Base-by-base conservation (phyloP, 2,329 filamentous ascomycete genomes). In the Eutypa lata region DNA sequence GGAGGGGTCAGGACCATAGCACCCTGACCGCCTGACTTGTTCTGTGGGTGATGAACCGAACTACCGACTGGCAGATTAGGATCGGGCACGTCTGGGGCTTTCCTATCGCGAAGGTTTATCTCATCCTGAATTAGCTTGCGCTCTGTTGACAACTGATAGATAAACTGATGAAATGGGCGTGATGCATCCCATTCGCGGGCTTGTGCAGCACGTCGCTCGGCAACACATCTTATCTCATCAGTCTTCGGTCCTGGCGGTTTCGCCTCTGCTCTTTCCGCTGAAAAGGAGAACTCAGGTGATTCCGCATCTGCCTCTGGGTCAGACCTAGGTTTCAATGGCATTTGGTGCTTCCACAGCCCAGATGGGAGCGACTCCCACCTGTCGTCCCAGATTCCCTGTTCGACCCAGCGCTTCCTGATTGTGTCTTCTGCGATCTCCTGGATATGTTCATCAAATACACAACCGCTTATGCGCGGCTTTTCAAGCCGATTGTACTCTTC, bases 301-400 rank as follows among this genome's bases (percentile, higher is more conserved):
- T 35, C 31, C 8, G 31, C 7, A 8, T 35, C 31, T 8, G 31
- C 7, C 31, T 35, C 31, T 14, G 14, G 31, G 8, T 35, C 31
- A 35, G 14, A 8, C 3, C 45, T 33, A 7, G 5, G 14, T 6
- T 44, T 11, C 3, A 45, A 26, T 2, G 51, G 53, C 7, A 52
- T 26, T 40, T 60, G 47, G 28, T 60, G 58, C 47, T 58, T 58
- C 58, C 58, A 58, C 1, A n/a, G n/a, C n/a, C n/a, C n/a, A n/a
- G n/a, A n/a, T n/a, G n/a, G n/a, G n/a, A 7, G 8, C 2, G 2
- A 1, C 16, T 47, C 38, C 58, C 60, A 62, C 8, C 53, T 51
- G 0, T 53, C 14, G 11, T 59, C 47, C 60, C 60, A 61, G 33
- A 62, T 62, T 7, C 56, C 57, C 19, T 60, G 59, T 50, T 60